Base-by-base conservation (phyloP, 1,284 basidiomycete genomes). In the Leccinum subatratum region DNA sequence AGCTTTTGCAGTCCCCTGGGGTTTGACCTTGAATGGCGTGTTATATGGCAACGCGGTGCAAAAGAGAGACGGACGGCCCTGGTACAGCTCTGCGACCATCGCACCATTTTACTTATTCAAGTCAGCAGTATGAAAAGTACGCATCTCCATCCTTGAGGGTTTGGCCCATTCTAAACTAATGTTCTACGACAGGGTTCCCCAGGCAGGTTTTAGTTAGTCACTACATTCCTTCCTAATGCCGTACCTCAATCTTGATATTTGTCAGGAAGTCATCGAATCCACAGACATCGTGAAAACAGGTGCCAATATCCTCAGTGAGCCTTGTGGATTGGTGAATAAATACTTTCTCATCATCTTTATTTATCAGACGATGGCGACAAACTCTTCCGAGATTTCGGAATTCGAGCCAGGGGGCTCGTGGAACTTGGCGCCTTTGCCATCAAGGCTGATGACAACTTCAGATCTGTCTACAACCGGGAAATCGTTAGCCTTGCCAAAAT, bases 11-110 rank as follows among this genome's bases (percentile, higher is more conserved):
- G 85, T 0, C 81, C 86, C 11, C 64, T 88, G 9, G 86, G 86
- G 3, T 84, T 88, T 56, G 87, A 89, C 72, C 77, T 88, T 64
- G 87, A 89, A 71, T 88, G 87, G 86, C 78, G 80, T 12, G 79
- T 84, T 22, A 71, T 77, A 54, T 79, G 77, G 64, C 71, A 74
- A n/a, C 70, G 69, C 6, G 71, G 71, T 32, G 70, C 74, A 3
- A 69, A 67, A 37, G 77, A 81, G 64, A 75, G 80, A 45, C 77
- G 78, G 28, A 81, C 81, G 4, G 86, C 87, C 0, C 76, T 86
- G 1, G 80, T 88, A 3, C 87, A 89, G 70, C 65, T 89, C 1
- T 82, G 81, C 70, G 82, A 82, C 70, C 67, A 71, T 62, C 69
- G 75, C 2, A 80, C 81, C 34, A 83, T 88, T 28, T 70, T 89